Conservation (phyloP, 148 eudicot species). For the Nepenthes mirabilis region DNA sequence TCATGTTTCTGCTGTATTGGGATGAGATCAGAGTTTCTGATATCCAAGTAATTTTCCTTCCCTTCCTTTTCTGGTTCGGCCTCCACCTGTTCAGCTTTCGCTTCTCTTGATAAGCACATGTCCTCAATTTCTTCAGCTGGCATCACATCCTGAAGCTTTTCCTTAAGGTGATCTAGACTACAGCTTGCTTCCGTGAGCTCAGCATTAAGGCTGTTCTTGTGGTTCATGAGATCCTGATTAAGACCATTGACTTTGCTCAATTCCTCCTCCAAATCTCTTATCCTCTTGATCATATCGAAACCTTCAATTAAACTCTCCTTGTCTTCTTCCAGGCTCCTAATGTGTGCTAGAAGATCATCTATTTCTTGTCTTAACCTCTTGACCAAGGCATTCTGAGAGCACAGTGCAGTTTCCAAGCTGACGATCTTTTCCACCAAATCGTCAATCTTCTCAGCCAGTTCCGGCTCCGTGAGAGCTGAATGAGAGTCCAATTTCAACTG, state of each 20-base stretch:
- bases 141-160: constrained; percentile 38
- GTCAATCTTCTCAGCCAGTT: constrained; percentile 67
- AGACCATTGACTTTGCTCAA: constrained; percentile 31
- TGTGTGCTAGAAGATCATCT: constrained; percentile 33
- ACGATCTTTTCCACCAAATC: constrained; percentile 59
- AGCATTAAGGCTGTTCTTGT: constrained; percentile 21
- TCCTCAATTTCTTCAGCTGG: constrained; percentile 33
- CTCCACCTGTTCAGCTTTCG: constrained; percentile 15
- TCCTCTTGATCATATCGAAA: constrained; percentile 21
- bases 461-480: constrained; percentile 38
- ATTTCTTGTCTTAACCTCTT: constrained; percentile 41
- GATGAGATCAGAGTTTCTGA: constrained; percentile 1
- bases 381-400: constrained; percentile 51
- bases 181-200: constrained; percentile 38
- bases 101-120: constrained; percentile 10
- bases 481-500: constrained; percentile 19
- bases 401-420: constrained; percentile 32
- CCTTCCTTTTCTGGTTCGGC: constrained; percentile 16
- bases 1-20: constrained; percentile 10
- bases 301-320: constrained; percentile 27
- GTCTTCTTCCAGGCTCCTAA: constrained; percentile 35
- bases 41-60: constrained; percentile 10
- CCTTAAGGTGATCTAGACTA: constrained; percentile 42
- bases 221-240: constrained; percentile 21
- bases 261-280: constrained; percentile 49